phyloP scores from a whole-genome alignment of 202 grass and related monocot genomes.

The Setaria italica region DNA sequence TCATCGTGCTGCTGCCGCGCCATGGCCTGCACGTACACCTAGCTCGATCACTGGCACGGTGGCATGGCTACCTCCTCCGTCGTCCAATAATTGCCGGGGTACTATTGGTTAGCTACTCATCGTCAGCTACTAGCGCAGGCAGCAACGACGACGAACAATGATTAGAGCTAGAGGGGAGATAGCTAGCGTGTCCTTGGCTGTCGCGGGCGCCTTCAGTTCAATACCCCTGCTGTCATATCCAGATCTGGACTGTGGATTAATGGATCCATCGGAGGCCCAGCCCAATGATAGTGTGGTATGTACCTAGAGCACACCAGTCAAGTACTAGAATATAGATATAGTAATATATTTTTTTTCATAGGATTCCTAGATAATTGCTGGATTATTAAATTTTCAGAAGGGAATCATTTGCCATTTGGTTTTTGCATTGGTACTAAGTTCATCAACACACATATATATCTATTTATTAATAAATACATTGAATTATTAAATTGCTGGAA shows the following conservation, averaged over 20 bases:
- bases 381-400: neutral
- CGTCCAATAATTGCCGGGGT: neutral
- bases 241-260: conserved; percentile 26
- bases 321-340: too few species aligned
- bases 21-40: neutral
- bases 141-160: conserved; percentile 13
- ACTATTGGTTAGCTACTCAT: neutral
- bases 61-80: neutral
- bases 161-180: neutral
- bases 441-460: neutral
- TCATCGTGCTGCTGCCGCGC: neutral
- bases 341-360: neutral
- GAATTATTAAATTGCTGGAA: neutral
- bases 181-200: conserved; percentile 42
- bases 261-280: neutral
- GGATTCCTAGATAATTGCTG: conserved; percentile 6
- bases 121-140: neutral
- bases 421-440: neutral
- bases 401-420: conserved; percentile 21
- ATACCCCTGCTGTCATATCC: neutral
- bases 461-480: neutral
- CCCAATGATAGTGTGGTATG: neutral
- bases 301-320: too few species aligned
- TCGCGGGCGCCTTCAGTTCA: neutral
- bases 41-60: neutral